Conservation (phyloP, 1,284 basidiomycete species). For the Ganoderma sinense region DNA sequence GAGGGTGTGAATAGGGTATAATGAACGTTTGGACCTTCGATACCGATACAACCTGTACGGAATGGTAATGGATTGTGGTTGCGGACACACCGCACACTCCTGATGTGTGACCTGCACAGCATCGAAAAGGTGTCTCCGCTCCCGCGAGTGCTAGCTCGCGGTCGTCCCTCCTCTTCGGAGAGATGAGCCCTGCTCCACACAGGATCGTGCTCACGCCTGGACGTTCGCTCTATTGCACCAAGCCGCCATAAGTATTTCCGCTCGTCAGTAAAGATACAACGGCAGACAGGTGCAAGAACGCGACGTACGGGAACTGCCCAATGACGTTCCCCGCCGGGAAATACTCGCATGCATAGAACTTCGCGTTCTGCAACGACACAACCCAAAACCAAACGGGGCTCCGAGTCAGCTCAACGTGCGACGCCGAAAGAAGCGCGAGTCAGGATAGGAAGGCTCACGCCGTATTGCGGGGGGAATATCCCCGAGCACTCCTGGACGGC, state of each 20-base stretch:
- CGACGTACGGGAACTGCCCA: slow-evolving; percentile 65
- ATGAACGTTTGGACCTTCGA: too few species aligned
- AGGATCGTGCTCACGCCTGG: slow-evolving; percentile 4
- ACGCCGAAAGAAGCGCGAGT: too few species aligned
- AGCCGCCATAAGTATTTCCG: background rate
- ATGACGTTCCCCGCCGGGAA: slow-evolving; percentile 67
- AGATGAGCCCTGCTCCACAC: too few species aligned
- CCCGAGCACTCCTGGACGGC: slow-evolving; percentile 59
- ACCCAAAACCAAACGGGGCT: background rate
- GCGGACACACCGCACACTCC: too few species aligned
- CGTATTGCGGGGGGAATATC: slow-evolving; percentile 58
- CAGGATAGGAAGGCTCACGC: slow-evolving; percentile 47
- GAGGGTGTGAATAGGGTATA: too few species aligned
- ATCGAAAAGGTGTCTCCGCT: too few species aligned
- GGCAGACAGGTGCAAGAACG: background rate
- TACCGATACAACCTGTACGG: too few species aligned
- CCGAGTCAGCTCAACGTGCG: too few species aligned
- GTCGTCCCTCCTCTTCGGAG: too few species aligned
- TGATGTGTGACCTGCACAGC: too few species aligned
- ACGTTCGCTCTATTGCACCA: slow-evolving; percentile 42
- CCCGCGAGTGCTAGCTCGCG: too few species aligned
- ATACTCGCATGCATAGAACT: slow-evolving; percentile 76
- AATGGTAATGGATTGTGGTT: too few species aligned
- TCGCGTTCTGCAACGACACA: slow-evolving; percentile 49
- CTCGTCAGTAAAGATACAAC: background rate